Evolutionary conservation across 129 eudicot genomes (phyloP).

Genomic region (Tagetes erecta): DNA sequence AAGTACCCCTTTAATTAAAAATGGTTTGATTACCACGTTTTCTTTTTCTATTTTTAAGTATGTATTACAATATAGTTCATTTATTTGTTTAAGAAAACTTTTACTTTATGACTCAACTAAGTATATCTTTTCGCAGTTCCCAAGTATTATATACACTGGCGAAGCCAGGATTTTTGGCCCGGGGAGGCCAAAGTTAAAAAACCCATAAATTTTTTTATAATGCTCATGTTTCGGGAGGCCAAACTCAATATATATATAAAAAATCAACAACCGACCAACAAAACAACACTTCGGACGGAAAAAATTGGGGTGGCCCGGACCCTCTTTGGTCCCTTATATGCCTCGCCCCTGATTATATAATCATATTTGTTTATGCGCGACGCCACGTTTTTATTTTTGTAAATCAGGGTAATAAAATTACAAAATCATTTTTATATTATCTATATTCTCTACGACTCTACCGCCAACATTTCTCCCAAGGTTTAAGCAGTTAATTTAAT

Average conservation of each 20-base stretch:
- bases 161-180: too few relatives aligned
- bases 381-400: background rate
- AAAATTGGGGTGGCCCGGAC: too few relatives aligned
- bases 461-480: conserved; percentile 3
- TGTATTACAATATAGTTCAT: background rate
- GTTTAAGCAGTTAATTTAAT: background rate
- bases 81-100: background rate
- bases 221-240: too few relatives aligned
- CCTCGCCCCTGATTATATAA: too few relatives aligned
- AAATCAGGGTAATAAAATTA: background rate
- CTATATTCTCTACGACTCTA: background rate
- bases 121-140: background rate
- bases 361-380: background rate
- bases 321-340: too few relatives aligned
- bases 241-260: too few relatives aligned
- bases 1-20: background rate
- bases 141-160: background rate
- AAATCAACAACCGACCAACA: too few relatives aligned
- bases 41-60: background rate
- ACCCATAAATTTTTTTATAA: too few relatives aligned
- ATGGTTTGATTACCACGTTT: conserved; percentile 5
- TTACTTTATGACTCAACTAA: background rate
- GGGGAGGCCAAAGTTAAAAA: too few relatives aligned
- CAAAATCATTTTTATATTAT: background rate
- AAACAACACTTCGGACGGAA: too few relatives aligned